Conservation (phyloP, 352 stramenopile genomes). For the Phytopythium helicoides region DNA sequence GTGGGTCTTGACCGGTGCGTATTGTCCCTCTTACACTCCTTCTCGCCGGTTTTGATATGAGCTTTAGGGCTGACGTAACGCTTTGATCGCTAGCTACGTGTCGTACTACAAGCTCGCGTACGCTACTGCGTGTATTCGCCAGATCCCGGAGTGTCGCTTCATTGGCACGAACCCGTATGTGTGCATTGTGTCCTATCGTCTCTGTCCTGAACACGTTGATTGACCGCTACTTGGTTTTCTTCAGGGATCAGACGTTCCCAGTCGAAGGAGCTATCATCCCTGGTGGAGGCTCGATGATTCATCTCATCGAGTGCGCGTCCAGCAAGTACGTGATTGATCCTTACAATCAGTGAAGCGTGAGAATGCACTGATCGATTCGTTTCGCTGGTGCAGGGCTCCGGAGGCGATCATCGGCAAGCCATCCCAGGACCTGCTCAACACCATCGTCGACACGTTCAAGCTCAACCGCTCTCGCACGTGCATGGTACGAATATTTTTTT, state of each 20-base stretch:
- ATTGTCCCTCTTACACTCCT: not conserved
- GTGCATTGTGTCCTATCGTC: not conserved
- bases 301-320: conserved; percentile 62
- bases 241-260: conserved; percentile 74
- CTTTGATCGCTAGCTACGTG: conserved; percentile 39
- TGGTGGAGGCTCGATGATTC: conserved; percentile 63
- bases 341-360: not conserved
- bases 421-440: conserved; percentile 80
- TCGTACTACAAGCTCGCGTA: conserved; percentile 88
- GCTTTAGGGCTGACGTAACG: not conserved
- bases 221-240: conserved; percentile 5
- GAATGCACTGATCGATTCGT: conserved; percentile 3
- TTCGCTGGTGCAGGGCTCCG: conserved; percentile 32
- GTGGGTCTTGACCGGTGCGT: conserved; percentile 69
- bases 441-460: conserved; percentile 69
- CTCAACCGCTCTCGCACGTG: conserved; percentile 69
- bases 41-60: not conserved
- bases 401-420: conserved; percentile 81
- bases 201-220: not conserved
- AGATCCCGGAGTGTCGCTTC: conserved; percentile 76
- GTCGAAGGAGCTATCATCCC: conserved; percentile 71
- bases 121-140: conserved; percentile 61
- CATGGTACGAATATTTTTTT: conserved; percentile 49
- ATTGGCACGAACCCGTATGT: conserved; percentile 81
- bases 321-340: conserved; percentile 43